phyloP scores from a whole-genome alignment of 169 alveolate species.

The Plasmodium vivax region DNA sequence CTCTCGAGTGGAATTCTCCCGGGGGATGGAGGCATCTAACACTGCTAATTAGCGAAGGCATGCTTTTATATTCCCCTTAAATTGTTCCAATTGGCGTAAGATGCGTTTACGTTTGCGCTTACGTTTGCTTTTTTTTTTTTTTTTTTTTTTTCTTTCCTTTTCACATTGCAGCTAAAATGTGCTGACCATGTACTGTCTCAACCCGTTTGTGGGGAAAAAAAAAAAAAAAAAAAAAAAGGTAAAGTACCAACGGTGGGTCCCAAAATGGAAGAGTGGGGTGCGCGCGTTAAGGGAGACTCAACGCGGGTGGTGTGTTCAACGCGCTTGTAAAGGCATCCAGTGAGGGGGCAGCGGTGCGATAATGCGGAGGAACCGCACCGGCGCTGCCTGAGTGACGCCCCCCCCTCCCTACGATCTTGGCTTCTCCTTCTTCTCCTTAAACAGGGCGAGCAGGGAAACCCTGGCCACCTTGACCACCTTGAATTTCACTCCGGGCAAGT shows the following conservation, averaged over 20 bases:
- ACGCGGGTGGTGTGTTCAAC: not conserved
- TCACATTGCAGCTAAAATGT: not conserved
- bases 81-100: not conserved
- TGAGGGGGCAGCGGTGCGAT: not conserved
- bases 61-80: not conserved
- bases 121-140: not conserved
- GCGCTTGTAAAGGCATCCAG: not conserved
- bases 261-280: not conserved
- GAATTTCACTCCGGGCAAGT: slow-evolving; percentile 99
- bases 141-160: not conserved
- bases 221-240: not conserved
- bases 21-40: not conserved
- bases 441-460: slow-evolving; percentile 95
- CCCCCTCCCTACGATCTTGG: slow-evolving; percentile 90
- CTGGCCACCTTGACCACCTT: slow-evolving; percentile 99
- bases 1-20: not conserved
- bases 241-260: not conserved
- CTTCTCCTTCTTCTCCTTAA: slow-evolving; percentile 98
- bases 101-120: not conserved
- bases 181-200: not conserved
- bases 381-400: not conserved
- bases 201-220: not conserved
- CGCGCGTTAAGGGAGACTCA: not conserved
- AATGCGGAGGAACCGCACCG: not conserved
- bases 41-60: not conserved